These are phyloP conservation scores for Schrenkiella parvula DNA, from an alignment of 345 rosid genomes.

Conservation along the genomic window DNA sequence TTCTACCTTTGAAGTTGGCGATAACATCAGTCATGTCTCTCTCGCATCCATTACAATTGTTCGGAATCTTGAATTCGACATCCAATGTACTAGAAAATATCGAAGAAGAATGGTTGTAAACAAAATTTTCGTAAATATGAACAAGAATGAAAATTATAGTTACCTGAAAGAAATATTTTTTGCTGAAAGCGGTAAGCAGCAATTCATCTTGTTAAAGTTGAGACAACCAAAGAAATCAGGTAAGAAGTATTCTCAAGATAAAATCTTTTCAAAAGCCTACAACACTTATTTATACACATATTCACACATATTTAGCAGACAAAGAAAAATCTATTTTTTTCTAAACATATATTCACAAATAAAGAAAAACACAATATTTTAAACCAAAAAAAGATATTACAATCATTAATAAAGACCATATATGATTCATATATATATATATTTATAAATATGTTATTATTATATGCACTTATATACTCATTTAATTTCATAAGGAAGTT, in stretches of 20 bases:
- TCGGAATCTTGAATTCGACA: constrained; percentile 49
- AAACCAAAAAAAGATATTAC: neutral
- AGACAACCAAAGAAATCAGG: neutral
- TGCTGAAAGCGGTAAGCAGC: neutral
- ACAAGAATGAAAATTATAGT: neutral
- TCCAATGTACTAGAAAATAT: constrained; percentile 30
- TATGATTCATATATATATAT: neutral
- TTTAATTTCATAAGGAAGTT: neutral
- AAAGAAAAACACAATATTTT: neutral
- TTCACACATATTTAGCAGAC: neutral
- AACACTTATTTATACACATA: constrained; percentile 4
- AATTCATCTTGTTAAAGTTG: neutral
- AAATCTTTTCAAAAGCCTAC: neutral
- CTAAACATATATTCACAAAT: neutral
- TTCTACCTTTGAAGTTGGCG: constrained; percentile 57
- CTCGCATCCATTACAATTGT: constrained; percentile 64
- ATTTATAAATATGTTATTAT: no score
- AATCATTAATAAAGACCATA: neutral
- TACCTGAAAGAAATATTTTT: neutral
- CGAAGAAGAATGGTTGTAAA: neutral
- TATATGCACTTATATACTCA: neutral
- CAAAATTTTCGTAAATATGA: neutral
- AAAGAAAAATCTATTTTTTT: neutral
- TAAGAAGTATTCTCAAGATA: neutral
- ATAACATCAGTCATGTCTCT: constrained; percentile 43